Conservation (phyloP, 768 basidiomycete genomes). For the Suillus fuscotomentosus region DNA sequence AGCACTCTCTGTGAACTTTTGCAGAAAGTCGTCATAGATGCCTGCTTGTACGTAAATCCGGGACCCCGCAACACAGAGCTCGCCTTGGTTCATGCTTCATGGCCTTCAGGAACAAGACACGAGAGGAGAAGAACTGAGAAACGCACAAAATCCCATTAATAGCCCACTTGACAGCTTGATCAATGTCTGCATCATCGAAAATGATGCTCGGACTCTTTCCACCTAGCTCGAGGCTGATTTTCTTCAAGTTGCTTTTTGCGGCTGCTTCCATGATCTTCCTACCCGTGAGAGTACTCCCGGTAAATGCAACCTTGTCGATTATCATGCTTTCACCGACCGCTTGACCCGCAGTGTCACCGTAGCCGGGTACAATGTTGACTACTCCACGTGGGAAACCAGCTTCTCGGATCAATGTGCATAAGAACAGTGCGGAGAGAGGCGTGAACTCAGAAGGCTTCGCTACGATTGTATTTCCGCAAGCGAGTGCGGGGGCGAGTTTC, state of each 20-base stretch:
- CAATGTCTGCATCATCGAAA: slow-evolving; percentile 46
- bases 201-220: slow-evolving; percentile 51
- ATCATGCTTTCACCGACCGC: slow-evolving; percentile 66
- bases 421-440: slow-evolving; percentile 59
- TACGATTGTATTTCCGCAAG: slow-evolving; percentile 74
- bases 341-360: slow-evolving; percentile 66
- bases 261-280: slow-evolving; percentile 79
- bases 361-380: slow-evolving; percentile 74
- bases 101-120: background rate
- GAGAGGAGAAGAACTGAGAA: too few relatives aligned
- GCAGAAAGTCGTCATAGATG: slow-evolving; percentile 78
- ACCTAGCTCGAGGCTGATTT: slow-evolving; percentile 58
- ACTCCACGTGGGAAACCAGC: slow-evolving; percentile 80
- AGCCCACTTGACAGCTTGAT: slow-evolving; percentile 68
- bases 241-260: slow-evolving; percentile 81
- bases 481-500: slow-evolving; percentile 78
- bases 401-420: slow-evolving; percentile 53
- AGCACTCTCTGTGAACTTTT: slow-evolving; percentile 53
- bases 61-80: slow-evolving; percentile 78
- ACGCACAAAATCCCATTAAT: slow-evolving; percentile 72
- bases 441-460: slow-evolving; percentile 85
- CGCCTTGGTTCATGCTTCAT: slow-evolving; percentile 68
- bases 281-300: slow-evolving; percentile 79
- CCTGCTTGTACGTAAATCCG: slow-evolving; percentile 78
- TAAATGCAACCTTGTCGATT: slow-evolving; percentile 81